A percentile compares a stretch with the other conserved stretches of the same genome.
Conservation (phyloP, 768 basidiomycete genomes). For the Dacryopinax primogenitus region DNA sequence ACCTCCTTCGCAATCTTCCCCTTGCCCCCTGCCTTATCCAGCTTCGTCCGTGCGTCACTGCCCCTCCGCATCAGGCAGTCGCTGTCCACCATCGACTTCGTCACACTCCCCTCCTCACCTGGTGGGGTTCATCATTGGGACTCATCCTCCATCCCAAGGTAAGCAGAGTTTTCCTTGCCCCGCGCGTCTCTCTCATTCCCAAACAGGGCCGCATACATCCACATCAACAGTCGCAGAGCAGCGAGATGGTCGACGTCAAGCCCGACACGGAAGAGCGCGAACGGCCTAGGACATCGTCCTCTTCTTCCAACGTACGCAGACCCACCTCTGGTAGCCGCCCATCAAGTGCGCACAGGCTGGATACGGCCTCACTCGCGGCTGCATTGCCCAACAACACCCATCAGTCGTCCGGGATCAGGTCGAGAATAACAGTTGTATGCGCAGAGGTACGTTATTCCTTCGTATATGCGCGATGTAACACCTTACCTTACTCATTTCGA, state of each 20-base stretch:
- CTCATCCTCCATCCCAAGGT: neutral
- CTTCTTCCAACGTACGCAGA: neutral
- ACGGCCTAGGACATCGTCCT: neutral
- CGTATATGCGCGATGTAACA: constrained; percentile 5
- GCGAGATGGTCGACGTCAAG: neutral
- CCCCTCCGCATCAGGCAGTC: neutral
- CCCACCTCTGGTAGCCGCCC: neutral
- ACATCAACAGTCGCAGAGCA: neutral
- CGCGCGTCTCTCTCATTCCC: constrained; percentile 1
- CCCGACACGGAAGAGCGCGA: neutral
- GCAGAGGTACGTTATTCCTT: constrained; percentile 50
- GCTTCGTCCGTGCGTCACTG: neutral
- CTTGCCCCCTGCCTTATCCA: neutral
- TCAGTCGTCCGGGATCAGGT: constrained; percentile 19
- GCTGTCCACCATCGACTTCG: neutral
- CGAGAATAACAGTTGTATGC: constrained; percentile 67
- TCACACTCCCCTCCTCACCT: neutral
- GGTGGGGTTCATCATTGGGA: neutral
- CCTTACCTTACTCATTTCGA: neutral
- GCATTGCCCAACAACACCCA: neutral
- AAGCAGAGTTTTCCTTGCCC: neutral
- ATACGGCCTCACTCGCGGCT: neutral
- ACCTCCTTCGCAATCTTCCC: neutral
- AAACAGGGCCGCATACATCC: neutral
- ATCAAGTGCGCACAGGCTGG: neutral